Evolutionary conservation across 345 rosid species (phyloP).

Genomic region (Eucalyptus marginata): DNA sequence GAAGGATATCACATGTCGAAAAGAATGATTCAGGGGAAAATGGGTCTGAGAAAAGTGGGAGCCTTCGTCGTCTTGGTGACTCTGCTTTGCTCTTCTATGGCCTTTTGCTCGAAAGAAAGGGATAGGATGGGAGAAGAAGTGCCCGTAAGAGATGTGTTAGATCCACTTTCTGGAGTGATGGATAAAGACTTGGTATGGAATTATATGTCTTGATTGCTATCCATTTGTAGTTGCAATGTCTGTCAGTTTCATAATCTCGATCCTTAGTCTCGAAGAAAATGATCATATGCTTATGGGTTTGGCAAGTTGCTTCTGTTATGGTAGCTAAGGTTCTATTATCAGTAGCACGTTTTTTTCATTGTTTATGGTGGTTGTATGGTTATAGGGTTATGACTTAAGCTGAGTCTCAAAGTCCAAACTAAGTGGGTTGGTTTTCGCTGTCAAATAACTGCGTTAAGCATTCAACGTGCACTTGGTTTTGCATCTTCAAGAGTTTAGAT

Average conservation of each 20-base stretch:
- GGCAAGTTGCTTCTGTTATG: not conserved
- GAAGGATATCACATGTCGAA: slow-evolving; percentile 1
- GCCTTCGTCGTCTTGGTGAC: slow-evolving; percentile 12
- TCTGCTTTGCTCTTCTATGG: slow-evolving; percentile 23
- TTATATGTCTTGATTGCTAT: not conserved
- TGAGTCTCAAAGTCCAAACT: not conserved
- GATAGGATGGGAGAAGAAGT: slow-evolving; percentile 21
- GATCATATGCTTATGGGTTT: not conserved
- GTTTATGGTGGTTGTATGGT: not conserved
- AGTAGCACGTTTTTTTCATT: not conserved
- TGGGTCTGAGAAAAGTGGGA: slow-evolving; percentile 9
- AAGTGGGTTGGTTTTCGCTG: not conserved
- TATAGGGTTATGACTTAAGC: not conserved
- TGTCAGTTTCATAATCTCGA: not conserved
- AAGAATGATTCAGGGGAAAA: slow-evolving; percentile 8
- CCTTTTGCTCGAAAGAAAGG: slow-evolving; percentile 18
- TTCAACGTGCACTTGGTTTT: not conserved
- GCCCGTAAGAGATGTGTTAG: slow-evolving; percentile 19
- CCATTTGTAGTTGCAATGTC: not conserved
- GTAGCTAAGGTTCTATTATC: not conserved
- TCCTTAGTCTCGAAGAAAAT: not conserved
- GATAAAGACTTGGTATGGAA: slow-evolving; percentile 39
- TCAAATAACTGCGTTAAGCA: not conserved
- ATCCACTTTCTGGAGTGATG: slow-evolving; percentile 37
- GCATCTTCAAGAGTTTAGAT: not conserved